Conservation (phyloP, 2,329 filamentous ascomycete species). For the Aquanectria penicillioides region DNA sequence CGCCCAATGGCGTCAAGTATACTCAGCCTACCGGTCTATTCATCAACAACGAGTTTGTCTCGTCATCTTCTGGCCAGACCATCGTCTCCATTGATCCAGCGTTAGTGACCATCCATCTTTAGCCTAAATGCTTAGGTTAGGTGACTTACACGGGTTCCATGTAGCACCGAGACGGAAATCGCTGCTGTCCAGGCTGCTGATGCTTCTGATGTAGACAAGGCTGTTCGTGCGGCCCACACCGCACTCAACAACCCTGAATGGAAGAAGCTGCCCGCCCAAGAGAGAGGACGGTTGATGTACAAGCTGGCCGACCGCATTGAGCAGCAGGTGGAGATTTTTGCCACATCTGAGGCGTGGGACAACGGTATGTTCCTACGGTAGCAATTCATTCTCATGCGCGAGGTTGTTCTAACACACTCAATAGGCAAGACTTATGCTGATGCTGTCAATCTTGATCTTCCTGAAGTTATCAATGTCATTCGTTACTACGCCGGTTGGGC, state of each 20-base stretch:
- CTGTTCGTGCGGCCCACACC: slow-evolving; percentile 62
- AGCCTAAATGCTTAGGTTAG: neutral
- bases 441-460: slow-evolving; percentile 68
- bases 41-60: slow-evolving; percentile 87
- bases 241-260: slow-evolving; percentile 74
- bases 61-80: slow-evolving; percentile 37
- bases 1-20: slow-evolving; percentile 81
- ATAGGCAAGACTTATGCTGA: slow-evolving; percentile 70
- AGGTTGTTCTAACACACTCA: neutral
- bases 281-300: slow-evolving; percentile 73
- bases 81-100: slow-evolving; percentile 44
- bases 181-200: slow-evolving; percentile 42
- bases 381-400: slow-evolving; percentile 48
- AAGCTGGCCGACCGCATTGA: slow-evolving; percentile 72
- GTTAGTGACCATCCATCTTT: slow-evolving; percentile 23
- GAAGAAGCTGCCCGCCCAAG: slow-evolving; percentile 72
- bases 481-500: slow-evolving; percentile 74
- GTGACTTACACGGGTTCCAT: slow-evolving; percentile 10
- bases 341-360: slow-evolving; percentile 77
- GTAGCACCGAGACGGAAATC: slow-evolving; percentile 43
- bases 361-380: slow-evolving; percentile 29
- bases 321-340: slow-evolving; percentile 62
- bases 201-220: slow-evolving; percentile 43
- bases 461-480: slow-evolving; percentile 49
- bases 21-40: slow-evolving; percentile 79